These are phyloP conservation scores for Symbiodinium pilosum DNA, from an alignment of 73 alveolate species.

Conservation along the genomic window DNA sequence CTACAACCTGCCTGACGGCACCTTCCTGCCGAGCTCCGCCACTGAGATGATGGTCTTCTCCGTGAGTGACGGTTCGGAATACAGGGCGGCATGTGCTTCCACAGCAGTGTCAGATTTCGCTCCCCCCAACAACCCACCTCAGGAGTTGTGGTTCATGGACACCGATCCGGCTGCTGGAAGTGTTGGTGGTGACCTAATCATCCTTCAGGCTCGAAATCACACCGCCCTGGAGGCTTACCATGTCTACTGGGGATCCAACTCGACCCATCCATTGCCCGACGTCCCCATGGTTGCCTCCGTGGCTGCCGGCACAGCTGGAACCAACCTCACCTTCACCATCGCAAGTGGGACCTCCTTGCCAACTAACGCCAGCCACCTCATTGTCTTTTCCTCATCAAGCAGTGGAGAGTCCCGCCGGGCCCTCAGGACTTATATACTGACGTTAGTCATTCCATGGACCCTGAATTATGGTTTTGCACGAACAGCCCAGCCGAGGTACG, in stretches of 20 bases:
- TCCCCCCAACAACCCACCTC: conserved; percentile 12
- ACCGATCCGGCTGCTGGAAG: conserved; percentile 4
- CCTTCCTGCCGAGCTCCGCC: conserved; percentile 21
- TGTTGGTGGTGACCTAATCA: conserved; percentile 44
- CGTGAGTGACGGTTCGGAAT: conserved; percentile 7
- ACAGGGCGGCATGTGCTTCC: conserved; percentile 41
- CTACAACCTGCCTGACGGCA: conserved; percentile 6
- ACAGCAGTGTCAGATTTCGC: conserved; percentile 56
- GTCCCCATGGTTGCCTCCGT: background rate
- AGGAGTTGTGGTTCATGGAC: conserved; percentile 43
- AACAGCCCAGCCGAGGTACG: background rate
- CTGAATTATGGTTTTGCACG: background rate
- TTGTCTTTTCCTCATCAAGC: conserved; percentile 6
- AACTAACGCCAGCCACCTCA: background rate
- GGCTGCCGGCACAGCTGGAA: conserved; percentile 10
- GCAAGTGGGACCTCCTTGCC: conserved; percentile 18
- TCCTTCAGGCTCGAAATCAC: conserved; percentile 56
- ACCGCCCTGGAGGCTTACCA: conserved; percentile 16
- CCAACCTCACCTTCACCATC: conserved; percentile 41
- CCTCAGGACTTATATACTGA: no score
- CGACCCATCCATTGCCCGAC: background rate
- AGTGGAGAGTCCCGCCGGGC: conserved; percentile 13
- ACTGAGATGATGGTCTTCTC: conserved; percentile 31
- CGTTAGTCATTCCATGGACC: no score
- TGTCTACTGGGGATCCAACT: conserved; percentile 70